Evolutionary conservation across 1,284 basidiomycete species (phyloP).

Genomic region (Leccinum idahoense): DNA sequence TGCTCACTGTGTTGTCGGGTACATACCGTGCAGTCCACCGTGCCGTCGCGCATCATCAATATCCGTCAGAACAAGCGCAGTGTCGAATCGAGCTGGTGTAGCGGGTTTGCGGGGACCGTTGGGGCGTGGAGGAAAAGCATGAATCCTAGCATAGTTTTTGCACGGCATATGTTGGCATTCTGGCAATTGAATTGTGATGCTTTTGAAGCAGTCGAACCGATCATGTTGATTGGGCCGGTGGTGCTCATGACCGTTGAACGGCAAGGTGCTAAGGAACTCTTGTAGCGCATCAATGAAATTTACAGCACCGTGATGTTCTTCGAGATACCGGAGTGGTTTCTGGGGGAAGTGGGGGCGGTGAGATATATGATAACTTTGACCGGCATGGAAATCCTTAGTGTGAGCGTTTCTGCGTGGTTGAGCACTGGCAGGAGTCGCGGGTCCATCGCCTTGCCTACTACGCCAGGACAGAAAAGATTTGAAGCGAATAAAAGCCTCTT

Average conservation of each 20-base stretch:
- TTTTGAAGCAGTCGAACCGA: slow-evolving; percentile 1
- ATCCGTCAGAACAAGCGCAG: not conserved
- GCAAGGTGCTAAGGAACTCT: not conserved
- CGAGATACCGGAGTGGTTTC: not conserved
- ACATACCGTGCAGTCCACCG: slow-evolving; percentile 5
- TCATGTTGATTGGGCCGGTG: not conserved
- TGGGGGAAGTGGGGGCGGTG: not conserved
- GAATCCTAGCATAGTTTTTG: not conserved
- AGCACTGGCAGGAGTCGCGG: not conserved
- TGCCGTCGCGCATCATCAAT: not conserved
- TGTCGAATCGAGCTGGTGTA: not conserved
- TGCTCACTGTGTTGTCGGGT: not conserved
- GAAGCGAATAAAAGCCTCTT: not conserved
- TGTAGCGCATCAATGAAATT: not conserved
- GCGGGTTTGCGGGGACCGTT: not conserved
- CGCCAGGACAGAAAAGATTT: not conserved
- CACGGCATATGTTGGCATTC: not conserved
- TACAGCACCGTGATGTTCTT: not conserved
- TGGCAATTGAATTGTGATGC: not conserved
- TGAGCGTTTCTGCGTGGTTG: not conserved
- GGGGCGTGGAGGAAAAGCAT: not conserved
- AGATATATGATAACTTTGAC: not conserved
- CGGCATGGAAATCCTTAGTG: not conserved
- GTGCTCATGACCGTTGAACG: too few relatives aligned
- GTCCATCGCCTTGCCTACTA: not conserved